A percentile compares a stretch with the other conserved stretches of the same genome.
Conservation (phyloP, 169 alveolate species). For the Eimeria nieschulzi region DNA sequence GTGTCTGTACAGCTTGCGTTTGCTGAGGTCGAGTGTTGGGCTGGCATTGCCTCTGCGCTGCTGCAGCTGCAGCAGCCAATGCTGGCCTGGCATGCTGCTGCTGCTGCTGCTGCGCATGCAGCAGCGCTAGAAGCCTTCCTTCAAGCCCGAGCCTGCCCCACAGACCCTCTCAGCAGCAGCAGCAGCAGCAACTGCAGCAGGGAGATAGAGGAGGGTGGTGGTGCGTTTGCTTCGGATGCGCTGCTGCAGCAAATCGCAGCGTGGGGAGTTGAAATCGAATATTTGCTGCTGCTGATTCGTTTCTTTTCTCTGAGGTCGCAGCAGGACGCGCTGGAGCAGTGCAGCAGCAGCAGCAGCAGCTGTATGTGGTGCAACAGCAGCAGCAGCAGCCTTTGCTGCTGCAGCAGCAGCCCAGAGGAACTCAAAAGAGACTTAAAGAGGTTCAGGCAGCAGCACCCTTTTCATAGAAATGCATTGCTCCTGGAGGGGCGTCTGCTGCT, state of each 20-base stretch:
- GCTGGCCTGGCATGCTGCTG: conserved; percentile 20
- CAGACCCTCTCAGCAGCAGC: neutral
- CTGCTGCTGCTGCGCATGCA: conserved; percentile 19
- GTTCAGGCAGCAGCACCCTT: conserved; percentile 2
- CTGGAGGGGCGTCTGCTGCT: conserved; percentile 32
- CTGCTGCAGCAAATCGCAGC: conserved; percentile 7
- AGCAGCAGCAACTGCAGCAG: neutral
- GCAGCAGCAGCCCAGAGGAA: neutral
- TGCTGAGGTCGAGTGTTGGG: conserved; percentile 14
- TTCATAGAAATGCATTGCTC: neutral
- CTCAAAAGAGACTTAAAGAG: neutral
- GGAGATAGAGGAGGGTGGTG: neutral
- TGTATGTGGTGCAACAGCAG: neutral
- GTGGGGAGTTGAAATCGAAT: neutral
- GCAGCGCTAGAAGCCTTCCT: conserved; percentile 5
- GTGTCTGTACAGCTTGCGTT: conserved; percentile 4
- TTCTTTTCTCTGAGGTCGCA: neutral
- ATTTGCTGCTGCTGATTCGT: conserved; percentile 15
- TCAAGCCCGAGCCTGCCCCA: neutral
- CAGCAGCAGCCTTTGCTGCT: neutral
- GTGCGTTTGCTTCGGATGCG: neutral
- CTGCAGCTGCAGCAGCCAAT: conserved; percentile 30
- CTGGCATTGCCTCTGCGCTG: neutral
- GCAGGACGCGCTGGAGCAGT: neutral
- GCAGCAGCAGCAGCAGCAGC: conserved; percentile 1